Evolutionary conservation across 2,329 filamentous ascomycete genomes (phyloP).

Genomic region (Cladosporium sp.): DNA sequence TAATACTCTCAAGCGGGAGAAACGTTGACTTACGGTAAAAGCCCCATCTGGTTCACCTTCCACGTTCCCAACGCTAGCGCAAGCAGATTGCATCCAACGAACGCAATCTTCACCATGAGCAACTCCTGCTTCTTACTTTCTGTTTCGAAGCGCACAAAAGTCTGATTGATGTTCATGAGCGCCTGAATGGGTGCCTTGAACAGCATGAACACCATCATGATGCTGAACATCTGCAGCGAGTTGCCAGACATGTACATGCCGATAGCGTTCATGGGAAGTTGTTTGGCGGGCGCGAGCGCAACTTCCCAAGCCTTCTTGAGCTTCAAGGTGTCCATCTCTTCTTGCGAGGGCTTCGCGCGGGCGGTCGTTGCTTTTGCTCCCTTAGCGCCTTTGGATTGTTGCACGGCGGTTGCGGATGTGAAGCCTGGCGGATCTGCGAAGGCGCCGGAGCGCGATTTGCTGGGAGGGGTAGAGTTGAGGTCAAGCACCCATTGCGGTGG

Average conservation of each 20-base stretch:
- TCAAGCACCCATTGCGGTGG: constrained; percentile 78
- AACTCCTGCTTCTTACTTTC: constrained; percentile 68
- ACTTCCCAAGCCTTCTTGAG: constrained; percentile 99
- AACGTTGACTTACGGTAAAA: constrained; percentile 66
- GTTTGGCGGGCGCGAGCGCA: constrained; percentile 86
- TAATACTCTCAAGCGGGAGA: too few relatives aligned
- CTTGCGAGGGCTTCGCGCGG: constrained; percentile 64
- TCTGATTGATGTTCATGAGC: constrained; percentile 71
- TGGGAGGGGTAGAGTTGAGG: constrained; percentile 62
- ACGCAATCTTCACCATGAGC: constrained; percentile 77
- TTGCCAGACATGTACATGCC: constrained; percentile 99
- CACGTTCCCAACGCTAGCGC: constrained; percentile 81
- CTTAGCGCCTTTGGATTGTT: constrained; percentile 17
- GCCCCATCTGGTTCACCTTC: constrained; percentile 95
- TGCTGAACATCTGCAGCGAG: constrained; percentile 95
- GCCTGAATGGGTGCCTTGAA: constrained; percentile 95
- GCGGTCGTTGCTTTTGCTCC: constrained; percentile 26
- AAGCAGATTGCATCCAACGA: constrained; percentile 78
- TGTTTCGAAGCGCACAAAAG: constrained; percentile 88
- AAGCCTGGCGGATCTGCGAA: constrained; percentile 86
- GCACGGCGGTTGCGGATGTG: constrained; percentile 41
- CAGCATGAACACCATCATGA: constrained; percentile 99
- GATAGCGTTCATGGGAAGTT: constrained; percentile 94
- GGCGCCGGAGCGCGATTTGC: constrained; percentile 59
- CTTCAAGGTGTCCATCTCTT: constrained; percentile 92